phyloP scores from a whole-genome alignment of 2,329 filamentous ascomycete species.

The Fusarium udum region DNA sequence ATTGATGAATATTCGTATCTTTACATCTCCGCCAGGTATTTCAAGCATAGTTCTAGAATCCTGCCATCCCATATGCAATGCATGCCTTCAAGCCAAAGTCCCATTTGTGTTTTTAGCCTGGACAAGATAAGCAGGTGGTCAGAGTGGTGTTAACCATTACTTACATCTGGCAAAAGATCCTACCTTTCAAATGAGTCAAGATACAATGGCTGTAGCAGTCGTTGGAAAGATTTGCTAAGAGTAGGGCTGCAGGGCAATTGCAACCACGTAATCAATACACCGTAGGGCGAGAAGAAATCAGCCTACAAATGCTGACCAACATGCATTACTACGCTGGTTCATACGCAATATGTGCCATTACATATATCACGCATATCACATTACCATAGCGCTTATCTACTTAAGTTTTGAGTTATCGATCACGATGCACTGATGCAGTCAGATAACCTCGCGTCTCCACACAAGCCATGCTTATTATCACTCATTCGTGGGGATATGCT shows the following conservation, averaged over 20 bases:
- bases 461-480: accelerated
- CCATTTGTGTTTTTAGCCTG: background rate
- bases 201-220: background rate
- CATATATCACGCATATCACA: background rate
- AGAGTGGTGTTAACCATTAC: background rate
- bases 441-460: background rate
- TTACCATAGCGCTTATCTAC: background rate
- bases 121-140: background rate
- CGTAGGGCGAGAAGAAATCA: background rate
- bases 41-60: too few species aligned
- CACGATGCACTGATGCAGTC: background rate
- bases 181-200: background rate
- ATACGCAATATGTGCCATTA: background rate
- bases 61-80: background rate
- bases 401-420: background rate
- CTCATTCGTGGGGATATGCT: background rate
- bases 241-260: background rate
- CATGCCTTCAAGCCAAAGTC: background rate
- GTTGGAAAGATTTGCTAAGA: background rate
- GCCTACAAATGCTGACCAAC: background rate
- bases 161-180: background rate
- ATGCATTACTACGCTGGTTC: background rate
- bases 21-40: background rate
- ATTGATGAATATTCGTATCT: background rate
- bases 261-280: background rate